These are phyloP conservation scores for Colletotrichum plurivorum DNA, from an alignment of 2,329 filamentous ascomycete species.

Conservation along the genomic window DNA sequence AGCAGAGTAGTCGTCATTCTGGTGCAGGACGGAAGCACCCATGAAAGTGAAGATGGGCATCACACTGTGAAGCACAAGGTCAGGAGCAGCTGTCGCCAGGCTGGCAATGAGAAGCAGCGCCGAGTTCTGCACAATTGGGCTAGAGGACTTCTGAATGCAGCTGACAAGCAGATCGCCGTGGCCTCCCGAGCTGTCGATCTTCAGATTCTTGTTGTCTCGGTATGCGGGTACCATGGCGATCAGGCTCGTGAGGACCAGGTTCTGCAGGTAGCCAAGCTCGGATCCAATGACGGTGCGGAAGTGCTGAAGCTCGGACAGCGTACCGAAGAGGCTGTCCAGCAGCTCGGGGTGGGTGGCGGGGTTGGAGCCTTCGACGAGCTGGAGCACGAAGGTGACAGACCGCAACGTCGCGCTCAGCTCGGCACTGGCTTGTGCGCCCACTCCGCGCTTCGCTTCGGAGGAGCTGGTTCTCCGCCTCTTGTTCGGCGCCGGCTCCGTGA, in stretches of 20 bases:
- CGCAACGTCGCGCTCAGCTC: conserved; percentile 78
- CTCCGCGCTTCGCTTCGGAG: conserved; percentile 73
- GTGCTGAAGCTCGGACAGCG: conserved; percentile 89
- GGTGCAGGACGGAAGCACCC: conserved; percentile 89
- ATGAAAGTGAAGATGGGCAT: conserved; percentile 99
- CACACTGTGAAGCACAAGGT: conserved; percentile 93
- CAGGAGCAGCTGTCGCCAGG: conserved; percentile 88
- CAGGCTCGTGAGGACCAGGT: conserved; percentile 84
- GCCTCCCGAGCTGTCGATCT: conserved; percentile 83
- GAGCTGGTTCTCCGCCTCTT: conserved; percentile 87
- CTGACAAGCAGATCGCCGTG: conserved; percentile 93
- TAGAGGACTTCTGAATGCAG: conserved; percentile 92
- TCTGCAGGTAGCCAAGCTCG: conserved; percentile 91
- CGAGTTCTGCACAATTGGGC: conserved; percentile 93
- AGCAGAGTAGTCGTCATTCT: conserved; percentile 96
- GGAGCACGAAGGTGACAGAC: conserved; percentile 87
- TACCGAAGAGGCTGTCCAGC: conserved; percentile 83
- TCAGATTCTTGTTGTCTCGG: conserved; percentile 70
- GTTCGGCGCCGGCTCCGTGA: conserved; percentile 78
- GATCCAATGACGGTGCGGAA: conserved; percentile 86
- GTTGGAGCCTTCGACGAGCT: conserved; percentile 86
- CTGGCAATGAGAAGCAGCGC: conserved; percentile 90
- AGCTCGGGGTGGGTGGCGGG: conserved; percentile 83
- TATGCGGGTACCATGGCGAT: conserved; percentile 86
- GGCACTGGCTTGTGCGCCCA: conserved; percentile 72